Conservation (phyloP, 805 yeast genomes). For the Starmera quercuum region DNA sequence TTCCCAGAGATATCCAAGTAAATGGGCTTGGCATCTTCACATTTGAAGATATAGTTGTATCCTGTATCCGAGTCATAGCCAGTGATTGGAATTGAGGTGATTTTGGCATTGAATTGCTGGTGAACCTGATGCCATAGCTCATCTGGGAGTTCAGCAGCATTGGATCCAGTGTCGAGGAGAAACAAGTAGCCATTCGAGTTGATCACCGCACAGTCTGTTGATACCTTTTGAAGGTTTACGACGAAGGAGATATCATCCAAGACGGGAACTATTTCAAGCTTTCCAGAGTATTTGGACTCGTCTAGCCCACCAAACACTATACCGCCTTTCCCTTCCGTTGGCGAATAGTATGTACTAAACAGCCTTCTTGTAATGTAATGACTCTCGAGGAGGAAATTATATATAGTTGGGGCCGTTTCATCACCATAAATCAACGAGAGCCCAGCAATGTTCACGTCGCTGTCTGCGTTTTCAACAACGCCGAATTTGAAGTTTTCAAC, state of each 20-base stretch:
- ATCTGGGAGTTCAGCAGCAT: constrained; percentile 4
- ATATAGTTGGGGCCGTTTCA: neutral
- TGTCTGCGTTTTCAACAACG: constrained; percentile 2
- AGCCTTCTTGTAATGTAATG: constrained; percentile 7
- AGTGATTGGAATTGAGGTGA: constrained; percentile 1
- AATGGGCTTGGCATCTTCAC: constrained; percentile 9
- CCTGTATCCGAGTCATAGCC: constrained; percentile 25
- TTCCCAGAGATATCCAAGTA: constrained; percentile 11
- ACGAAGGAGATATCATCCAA: neutral
- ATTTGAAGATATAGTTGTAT: constrained; percentile 27
- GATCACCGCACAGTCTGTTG: constrained; percentile 8
- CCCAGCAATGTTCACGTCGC: constrained; percentile 7
- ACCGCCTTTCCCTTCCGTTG: constrained; percentile 5
- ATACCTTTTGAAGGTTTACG: constrained; percentile 7
- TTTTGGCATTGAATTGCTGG: constrained; percentile 9
- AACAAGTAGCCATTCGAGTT: constrained; percentile 1
- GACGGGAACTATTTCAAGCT: constrained; percentile 8
- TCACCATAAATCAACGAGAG: constrained; percentile 2
- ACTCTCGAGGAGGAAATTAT: constrained; percentile 1
- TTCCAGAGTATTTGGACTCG: constrained; percentile 8
- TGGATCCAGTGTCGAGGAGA: constrained; percentile 13
- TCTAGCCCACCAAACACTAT: constrained; percentile 18
- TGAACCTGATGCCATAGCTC: constrained; percentile 8
- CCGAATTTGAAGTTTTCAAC: constrained; percentile 1
- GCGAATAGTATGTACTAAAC: constrained; percentile 5